A percentile compares a stretch with the other conserved stretches of the same genome.
phyloP scores from a whole-genome alignment of 2,329 filamentous ascomycete species.

The Acephala macrosclerotiorum region DNA sequence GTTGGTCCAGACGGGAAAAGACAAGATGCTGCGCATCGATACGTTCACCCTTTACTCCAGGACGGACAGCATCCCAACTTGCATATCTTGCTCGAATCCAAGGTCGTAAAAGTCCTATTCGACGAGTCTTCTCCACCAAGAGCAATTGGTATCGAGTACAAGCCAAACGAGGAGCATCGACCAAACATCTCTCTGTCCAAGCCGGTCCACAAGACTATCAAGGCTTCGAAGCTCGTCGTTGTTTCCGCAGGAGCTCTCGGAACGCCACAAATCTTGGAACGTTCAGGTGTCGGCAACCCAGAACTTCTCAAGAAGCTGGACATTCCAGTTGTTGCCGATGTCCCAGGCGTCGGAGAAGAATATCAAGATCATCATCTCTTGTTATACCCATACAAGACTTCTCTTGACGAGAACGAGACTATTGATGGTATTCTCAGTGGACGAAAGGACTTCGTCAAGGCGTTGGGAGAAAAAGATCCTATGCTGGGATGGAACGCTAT shows the following conservation, averaged over 20 bases:
- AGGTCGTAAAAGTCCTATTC: conserved; percentile 63
- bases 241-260: conserved; percentile 50
- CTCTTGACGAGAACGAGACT: conserved; percentile 54
- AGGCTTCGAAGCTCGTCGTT: conserved; percentile 62
- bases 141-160: conserved; percentile 66
- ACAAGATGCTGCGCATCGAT: conserved; percentile 64
- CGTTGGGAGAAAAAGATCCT: conserved; percentile 55
- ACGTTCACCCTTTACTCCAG: conserved; percentile 59
- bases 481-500: conserved; percentile 64
- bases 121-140: conserved; percentile 52
- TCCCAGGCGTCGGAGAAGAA: conserved; percentile 60
- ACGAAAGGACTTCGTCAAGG: conserved; percentile 52
- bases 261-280: conserved; percentile 58
- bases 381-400: conserved; percentile 59
- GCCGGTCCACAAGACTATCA: conserved; percentile 47
- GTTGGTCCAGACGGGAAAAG: conserved; percentile 58
- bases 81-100: conserved; percentile 63
- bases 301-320: conserved; percentile 55
- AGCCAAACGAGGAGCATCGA: conserved; percentile 55
- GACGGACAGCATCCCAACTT: conserved; percentile 61
- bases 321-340: conserved; percentile 53
- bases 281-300: conserved; percentile 66
- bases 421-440: conserved; percentile 61
- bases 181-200: conserved; percentile 41
- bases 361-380: conserved; percentile 65